Conservation (phyloP, 495 filamentous ascomycete genomes). For the Entonaema liquescens region DNA sequence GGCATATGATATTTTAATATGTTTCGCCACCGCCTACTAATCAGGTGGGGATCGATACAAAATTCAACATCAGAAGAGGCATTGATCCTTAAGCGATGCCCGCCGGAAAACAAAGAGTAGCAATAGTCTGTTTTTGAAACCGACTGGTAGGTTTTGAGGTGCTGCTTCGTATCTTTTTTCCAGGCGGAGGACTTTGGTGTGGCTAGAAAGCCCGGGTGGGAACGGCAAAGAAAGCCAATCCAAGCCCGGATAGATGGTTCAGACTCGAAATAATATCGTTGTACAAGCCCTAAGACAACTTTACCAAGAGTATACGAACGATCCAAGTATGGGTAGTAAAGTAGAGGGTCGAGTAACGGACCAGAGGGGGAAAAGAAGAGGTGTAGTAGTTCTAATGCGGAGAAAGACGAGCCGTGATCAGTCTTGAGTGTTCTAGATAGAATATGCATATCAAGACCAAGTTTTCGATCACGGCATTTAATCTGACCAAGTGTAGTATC, state of each 20-base stretch:
- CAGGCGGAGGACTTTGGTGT: slow-evolving; percentile 15
- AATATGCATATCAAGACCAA: slow-evolving; percentile 43
- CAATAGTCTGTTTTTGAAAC: slow-evolving; percentile 14
- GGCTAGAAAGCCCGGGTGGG: no score
- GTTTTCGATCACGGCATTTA: slow-evolving; percentile 31
- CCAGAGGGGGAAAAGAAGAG: neutral
- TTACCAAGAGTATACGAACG: slow-evolving; percentile 9
- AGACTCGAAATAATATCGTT: slow-evolving; percentile 47
- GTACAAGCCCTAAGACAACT: slow-evolving; percentile 39
- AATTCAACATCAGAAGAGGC: slow-evolving; percentile 8
- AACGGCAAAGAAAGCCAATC: slow-evolving; percentile 18
- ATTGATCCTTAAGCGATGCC: slow-evolving; percentile 23
- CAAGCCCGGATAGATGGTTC: slow-evolving; percentile 39
- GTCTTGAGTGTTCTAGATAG: slow-evolving; percentile 41
- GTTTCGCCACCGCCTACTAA: slow-evolving; percentile 1
- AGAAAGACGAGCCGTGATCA: slow-evolving; percentile 17
- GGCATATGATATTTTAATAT: neutral
- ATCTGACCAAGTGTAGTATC: slow-evolving; percentile 16
- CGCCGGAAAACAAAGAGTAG: slow-evolving; percentile 36
- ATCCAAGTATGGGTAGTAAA: neutral
- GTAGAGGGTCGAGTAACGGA: neutral
- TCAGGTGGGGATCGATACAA: slow-evolving; percentile 31
- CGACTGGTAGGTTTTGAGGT: slow-evolving; percentile 20
- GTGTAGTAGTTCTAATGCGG: neutral
- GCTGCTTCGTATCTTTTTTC: slow-evolving; percentile 35